phyloP scores from a whole-genome alignment of 208 protist species.

The Naegleria gruberi region DNA sequence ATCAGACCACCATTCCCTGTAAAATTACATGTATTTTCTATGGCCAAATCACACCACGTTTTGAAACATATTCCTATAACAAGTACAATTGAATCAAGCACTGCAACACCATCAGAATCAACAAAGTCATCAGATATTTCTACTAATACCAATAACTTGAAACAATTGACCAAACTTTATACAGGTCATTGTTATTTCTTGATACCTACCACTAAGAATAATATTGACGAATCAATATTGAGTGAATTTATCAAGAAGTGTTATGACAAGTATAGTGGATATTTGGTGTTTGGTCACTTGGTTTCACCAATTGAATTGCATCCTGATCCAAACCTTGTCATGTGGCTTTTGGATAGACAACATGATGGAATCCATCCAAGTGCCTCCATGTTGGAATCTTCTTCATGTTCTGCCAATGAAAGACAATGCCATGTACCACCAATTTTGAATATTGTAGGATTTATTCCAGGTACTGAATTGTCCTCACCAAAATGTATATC shows the following conservation, averaged over 20 bases:
- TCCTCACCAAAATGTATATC: constrained; percentile 4
- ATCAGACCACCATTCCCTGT: not conserved
- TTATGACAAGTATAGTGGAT: constrained; percentile 14
- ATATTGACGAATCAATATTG: not conserved
- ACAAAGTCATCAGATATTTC: not conserved
- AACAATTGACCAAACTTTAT: not conserved
- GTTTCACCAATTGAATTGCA: not conserved
- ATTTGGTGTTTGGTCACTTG: not conserved
- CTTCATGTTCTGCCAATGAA: not conserved
- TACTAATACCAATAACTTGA: not conserved
- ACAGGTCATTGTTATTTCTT: not conserved
- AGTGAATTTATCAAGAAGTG: not conserved
- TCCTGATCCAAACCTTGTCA: constrained; percentile 13
- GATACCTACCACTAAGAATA: not conserved
- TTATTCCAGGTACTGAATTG: not conserved
- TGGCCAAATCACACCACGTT: too few relatives aligned
- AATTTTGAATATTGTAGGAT: not conserved
- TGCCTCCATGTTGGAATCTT: not conserved
- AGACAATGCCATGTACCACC: not conserved
- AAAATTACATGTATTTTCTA: not conserved
- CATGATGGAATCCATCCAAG: not conserved
- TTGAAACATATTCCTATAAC: not conserved
- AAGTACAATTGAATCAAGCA: not conserved
- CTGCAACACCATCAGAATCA: not conserved
- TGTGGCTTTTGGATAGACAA: not conserved